phyloP scores from a whole-genome alignment of 352 stramenopile genomes.

The Pythium phragmiticola region DNA sequence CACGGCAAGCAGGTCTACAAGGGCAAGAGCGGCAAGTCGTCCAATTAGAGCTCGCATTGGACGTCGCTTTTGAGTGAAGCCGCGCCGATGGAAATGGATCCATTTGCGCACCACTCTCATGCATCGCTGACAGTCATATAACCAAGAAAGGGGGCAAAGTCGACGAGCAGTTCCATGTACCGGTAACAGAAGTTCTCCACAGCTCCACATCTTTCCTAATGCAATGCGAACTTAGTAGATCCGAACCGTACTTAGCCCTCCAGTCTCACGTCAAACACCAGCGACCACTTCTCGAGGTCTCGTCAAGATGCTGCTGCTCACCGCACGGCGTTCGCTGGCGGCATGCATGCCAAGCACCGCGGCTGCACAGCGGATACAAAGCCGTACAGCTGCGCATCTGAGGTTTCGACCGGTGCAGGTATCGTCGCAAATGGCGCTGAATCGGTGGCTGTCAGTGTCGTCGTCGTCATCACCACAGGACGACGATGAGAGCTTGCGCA shows the following conservation, averaged over 20 bases:
- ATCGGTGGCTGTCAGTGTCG: constrained; percentile 9
- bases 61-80: neutral
- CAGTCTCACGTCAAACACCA: constrained; percentile 16
- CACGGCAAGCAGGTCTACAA: constrained; percentile 97
- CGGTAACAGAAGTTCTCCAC: neutral
- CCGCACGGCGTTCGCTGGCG: constrained; percentile 6
- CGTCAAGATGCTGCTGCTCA: constrained; percentile 7
- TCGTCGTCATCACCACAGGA: constrained; percentile 20
- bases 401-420: neutral
- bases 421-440: neutral
- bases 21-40: constrained; percentile 63
- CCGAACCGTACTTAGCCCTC: neutral
- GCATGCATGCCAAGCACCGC: neutral
- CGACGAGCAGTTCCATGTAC: neutral
- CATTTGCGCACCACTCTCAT: neutral
- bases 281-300: neutral
- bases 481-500: constrained; percentile 16
- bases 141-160: neutral
- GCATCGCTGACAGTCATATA: neutral
- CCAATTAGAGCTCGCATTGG: constrained; percentile 52
- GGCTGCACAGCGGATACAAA: constrained; percentile 18
- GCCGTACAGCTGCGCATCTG: neutral
- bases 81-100: neutral
- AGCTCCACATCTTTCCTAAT: neutral
- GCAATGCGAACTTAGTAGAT: constrained; percentile 2